phyloP scores from a whole-genome alignment of 345 rosid species.

The Brassica carinata region DNA sequence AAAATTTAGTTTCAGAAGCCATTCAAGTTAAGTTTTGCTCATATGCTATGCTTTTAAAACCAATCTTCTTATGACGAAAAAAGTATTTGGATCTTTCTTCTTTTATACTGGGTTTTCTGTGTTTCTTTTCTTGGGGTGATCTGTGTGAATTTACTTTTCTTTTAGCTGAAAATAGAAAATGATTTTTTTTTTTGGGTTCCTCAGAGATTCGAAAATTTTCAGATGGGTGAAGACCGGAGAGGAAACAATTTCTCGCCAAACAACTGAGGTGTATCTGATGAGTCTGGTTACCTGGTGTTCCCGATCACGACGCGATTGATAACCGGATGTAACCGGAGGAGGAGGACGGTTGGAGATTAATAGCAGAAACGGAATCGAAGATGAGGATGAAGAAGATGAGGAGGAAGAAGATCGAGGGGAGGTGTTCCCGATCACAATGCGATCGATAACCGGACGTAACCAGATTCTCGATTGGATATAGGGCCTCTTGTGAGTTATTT shows the following conservation, averaged over 20 bases:
- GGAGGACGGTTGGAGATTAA: too few species aligned
- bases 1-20: too few species aligned
- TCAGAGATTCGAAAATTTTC: conserved; percentile 31
- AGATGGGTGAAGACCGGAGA: conserved; percentile 69
- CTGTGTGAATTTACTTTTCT: conserved; percentile 1
- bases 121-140: conserved; percentile 37
- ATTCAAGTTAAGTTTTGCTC: conserved; percentile 34
- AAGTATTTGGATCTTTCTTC: not conserved
- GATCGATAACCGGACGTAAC: too few species aligned
- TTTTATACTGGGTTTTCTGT: conserved; percentile 36
- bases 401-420: too few species aligned
- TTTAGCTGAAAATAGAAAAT: not conserved
- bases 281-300: conserved; percentile 43
- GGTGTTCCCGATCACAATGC: too few species aligned
- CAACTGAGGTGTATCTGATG: conserved; percentile 57
- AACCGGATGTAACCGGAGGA: too few species aligned
- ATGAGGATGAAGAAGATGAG: too few species aligned
- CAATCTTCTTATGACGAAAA: not conserved
- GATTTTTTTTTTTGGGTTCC: conserved; percentile 25
- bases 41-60: not conserved
- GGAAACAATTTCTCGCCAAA: conserved; percentile 69
- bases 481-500: too few species aligned
- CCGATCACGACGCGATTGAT: too few species aligned
- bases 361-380: too few species aligned
- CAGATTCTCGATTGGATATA: too few species aligned